Percentiles rank a stretch among this genome's conserved stretches.
phyloP scores from a whole-genome alignment of 306 rosid genomes.

The Vigna trinervia region DNA sequence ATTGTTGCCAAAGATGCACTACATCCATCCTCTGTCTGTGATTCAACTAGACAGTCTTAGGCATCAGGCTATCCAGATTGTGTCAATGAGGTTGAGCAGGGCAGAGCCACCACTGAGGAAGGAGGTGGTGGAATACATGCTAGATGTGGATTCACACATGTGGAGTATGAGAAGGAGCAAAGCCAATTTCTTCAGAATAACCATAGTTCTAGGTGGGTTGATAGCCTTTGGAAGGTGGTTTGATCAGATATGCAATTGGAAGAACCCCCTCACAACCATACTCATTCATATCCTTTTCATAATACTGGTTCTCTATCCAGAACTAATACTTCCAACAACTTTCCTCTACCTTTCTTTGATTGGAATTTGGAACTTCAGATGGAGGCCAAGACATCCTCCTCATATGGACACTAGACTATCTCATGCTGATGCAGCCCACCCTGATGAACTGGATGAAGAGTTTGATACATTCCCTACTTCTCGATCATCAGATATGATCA shows the following conservation, averaged over 20 bases:
- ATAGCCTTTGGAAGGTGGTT: slow-evolving; percentile 76
- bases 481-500: slow-evolving; percentile 51
- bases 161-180: slow-evolving; percentile 93
- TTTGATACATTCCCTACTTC: slow-evolving; percentile 86
- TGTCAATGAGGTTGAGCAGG: slow-evolving; percentile 68
- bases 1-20: slow-evolving; percentile 83
- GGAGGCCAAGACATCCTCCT: slow-evolving; percentile 82
- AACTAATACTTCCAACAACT: slow-evolving; percentile 68
- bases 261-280: slow-evolving; percentile 70
- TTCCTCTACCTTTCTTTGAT: slow-evolving; percentile 71
- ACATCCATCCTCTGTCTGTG: slow-evolving; percentile 74
- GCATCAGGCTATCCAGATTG: slow-evolving; percentile 79
- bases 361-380: slow-evolving; percentile 78
- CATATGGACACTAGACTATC: slow-evolving; percentile 82
- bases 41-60: slow-evolving; percentile 69
- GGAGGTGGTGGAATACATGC: slow-evolving; percentile 86
- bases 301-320: slow-evolving; percentile 74
- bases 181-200: slow-evolving; percentile 79
- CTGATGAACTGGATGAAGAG: slow-evolving; percentile 81
- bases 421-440: slow-evolving; percentile 70
- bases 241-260: slow-evolving; percentile 85
- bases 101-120: slow-evolving; percentile 83
- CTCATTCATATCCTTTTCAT: slow-evolving; percentile 76
- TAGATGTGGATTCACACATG: slow-evolving; percentile 87
- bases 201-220: slow-evolving; percentile 68